Conservation (phyloP, 2,329 filamentous ascomycete genomes). For the Scleromitrula shiraiana region DNA sequence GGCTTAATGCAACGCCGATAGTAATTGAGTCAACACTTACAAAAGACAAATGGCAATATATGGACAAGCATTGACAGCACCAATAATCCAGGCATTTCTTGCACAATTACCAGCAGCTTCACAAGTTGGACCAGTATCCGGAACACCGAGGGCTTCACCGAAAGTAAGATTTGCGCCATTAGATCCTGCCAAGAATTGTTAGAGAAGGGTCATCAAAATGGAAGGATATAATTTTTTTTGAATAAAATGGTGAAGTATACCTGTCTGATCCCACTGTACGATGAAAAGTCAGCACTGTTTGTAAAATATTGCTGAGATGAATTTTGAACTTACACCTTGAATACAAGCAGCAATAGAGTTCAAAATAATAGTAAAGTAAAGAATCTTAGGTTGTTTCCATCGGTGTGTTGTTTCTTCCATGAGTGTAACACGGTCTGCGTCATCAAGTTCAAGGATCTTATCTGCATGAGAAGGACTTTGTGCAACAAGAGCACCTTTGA, state of each 20-base stretch:
- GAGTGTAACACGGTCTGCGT: slow-evolving; percentile 55
- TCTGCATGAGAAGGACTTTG: slow-evolving; percentile 61
- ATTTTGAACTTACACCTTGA: slow-evolving; percentile 37
- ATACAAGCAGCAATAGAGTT: slow-evolving; percentile 66
- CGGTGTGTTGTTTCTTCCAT: slow-evolving; percentile 57
- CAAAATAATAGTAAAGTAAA: slow-evolving; percentile 60
- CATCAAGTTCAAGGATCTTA: slow-evolving; percentile 48
- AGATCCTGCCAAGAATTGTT: slow-evolving; percentile 31
- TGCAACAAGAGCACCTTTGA: slow-evolving; percentile 66
- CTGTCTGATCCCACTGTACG: slow-evolving; percentile 11
- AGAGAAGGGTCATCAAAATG: neutral
- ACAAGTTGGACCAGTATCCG: slow-evolving; percentile 5
- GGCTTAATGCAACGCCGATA: no score
- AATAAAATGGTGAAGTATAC: neutral
- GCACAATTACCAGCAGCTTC: slow-evolving; percentile 27
- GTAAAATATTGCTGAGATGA: neutral
- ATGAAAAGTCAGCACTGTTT: neutral
- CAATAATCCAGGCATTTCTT: slow-evolving; percentile 47
- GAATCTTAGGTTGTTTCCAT: slow-evolving; percentile 54
- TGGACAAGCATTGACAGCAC: slow-evolving; percentile 45
- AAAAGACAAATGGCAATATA: slow-evolving; percentile 43
- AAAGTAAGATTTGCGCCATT: slow-evolving; percentile 43
- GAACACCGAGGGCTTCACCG: slow-evolving; percentile 37
- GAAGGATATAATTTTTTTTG: neutral
- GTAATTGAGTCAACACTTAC: slow-evolving; percentile 4